Evolutionary conservation across 176 grass and related monocot species (phyloP), one percentile per base, ranked within the genome.

Genomic region (Stipa capillata): DNA sequence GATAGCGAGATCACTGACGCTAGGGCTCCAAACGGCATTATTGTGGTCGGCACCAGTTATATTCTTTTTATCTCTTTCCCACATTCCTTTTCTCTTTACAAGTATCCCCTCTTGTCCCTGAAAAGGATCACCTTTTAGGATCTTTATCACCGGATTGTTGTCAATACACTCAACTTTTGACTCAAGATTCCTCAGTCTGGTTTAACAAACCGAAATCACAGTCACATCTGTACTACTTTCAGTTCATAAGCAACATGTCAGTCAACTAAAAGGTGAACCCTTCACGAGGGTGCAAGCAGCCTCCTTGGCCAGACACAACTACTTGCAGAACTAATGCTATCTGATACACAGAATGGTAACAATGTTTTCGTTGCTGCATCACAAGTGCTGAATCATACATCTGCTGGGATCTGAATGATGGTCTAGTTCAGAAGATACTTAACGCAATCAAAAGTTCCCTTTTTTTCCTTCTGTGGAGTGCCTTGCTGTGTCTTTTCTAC

Each of bases 81-180:
- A 28, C 52, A 41, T 32, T 42, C 63, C 64, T 83, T n/a, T n/a
- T 82, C 40, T 68, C 69, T 88, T 69, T 80, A 27, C 76, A 79
- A 74, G 69, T 31, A 82, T 77, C 55, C 67, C 74, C 57, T 59
- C 55, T 73, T 47, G 49, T 50, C 17, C 53, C 61, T 17, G 6
- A 67, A 79, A 79, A 61, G 14, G 59, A 47, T 16, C 16, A 14
- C 6, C 44, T 15, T 78, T 69, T 28, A 37, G 61, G 21, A 69
- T 8, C 74, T 83, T 83, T 89, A 31, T 80, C 69, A 36, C 45
- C 6, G 37, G 44, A 83, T 70, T 72, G 79, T 64, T 79, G 61
- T 83, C 80, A 79, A 43, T 75, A 17, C 69, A 87, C 69, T 76
- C 50, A 47, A 62, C 84, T 90, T 87, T 87, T 87, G 69, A 57